Percentiles rank a stretch among this genome's conserved stretches.
Conservation (phyloP, 306 rosid genomes). For the Casuarina equisetifolia region DNA sequence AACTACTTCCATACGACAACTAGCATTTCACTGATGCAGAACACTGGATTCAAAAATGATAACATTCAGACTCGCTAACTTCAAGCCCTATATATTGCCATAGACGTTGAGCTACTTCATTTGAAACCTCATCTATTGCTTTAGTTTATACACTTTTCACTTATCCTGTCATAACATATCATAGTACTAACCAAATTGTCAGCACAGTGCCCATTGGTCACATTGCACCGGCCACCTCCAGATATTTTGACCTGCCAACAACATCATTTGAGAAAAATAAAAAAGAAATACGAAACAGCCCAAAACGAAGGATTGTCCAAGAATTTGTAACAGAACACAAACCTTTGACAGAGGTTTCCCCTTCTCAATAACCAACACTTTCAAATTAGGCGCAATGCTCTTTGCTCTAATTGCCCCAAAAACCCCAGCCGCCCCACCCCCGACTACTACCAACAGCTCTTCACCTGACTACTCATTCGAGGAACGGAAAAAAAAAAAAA, state of each 20-base stretch:
- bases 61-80: neutral
- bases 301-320: conserved; percentile 4
- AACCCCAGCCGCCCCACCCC: conserved; percentile 96
- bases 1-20: neutral
- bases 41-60: neutral
- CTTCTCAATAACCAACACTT: conserved; percentile 72
- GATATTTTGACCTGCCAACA: conserved; percentile 76
- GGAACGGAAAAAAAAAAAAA: neutral
- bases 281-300: conserved; percentile 3
- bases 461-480: conserved; percentile 47
- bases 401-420: conserved; percentile 91
- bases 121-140: neutral
- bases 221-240: conserved; percentile 96
- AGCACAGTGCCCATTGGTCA: conserved; percentile 78
- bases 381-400: conserved; percentile 68
- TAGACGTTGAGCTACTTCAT: neutral
- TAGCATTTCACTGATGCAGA: neutral
- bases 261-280: neutral
- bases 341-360: conserved; percentile 87
- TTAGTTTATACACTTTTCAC: neutral
- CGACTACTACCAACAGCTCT: conserved; percentile 74
- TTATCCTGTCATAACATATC: neutral
- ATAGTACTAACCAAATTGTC: conserved; percentile 57
- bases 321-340: conserved; percentile 6
- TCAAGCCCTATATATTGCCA: neutral